These are phyloP conservation scores for Endocladia muricata DNA, from an alignment of 31 red algal genomes.

Conservation along the genomic window DNA sequence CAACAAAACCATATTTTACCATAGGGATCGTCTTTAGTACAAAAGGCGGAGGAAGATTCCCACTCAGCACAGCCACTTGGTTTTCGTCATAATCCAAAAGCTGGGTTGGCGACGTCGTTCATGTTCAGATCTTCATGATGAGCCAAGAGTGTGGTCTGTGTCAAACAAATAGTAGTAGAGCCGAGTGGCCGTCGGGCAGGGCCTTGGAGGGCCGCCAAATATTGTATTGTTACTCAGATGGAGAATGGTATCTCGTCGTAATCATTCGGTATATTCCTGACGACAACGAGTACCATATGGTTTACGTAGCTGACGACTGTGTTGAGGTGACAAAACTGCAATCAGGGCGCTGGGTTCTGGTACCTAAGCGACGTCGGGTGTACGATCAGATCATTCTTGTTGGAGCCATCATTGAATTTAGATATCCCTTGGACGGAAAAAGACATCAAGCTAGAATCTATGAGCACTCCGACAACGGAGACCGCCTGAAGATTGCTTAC, in stretches of 20 bases:
- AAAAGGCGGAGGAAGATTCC: no score
- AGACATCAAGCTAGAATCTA: slow-evolving; percentile 51
- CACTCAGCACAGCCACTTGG: no score
- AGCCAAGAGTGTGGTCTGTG: no score
- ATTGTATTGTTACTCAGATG: slow-evolving; percentile 47
- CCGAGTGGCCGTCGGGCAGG: slow-evolving; percentile 1
- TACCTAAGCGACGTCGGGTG: slow-evolving; percentile 7
- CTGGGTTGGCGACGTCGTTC: no score
- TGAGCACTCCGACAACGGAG: slow-evolving; percentile 31
- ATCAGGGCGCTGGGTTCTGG: slow-evolving; percentile 27
- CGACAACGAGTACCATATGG: slow-evolving; percentile 26
- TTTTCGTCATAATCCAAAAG: no score
- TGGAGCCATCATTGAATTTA: slow-evolving; percentile 53
- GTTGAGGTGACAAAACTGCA: slow-evolving; percentile 33
- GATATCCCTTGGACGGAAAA: slow-evolving; percentile 35
- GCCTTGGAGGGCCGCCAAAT: slow-evolving; percentile 43
- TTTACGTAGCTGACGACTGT: slow-evolving; percentile 43
- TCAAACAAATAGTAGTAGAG: no score
- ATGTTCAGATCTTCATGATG: no score
- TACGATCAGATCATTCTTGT: slow-evolving; percentile 15
- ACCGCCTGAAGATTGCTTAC: slow-evolving; percentile 52
- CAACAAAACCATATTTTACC: no score
- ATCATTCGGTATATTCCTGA: slow-evolving; percentile 17
- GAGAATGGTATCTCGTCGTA: slow-evolving; percentile 44
- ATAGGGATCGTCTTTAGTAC: no score